A percentile compares a stretch with the other conserved stretches of the same genome.
These are phyloP conservation scores for Leccinum subgranulosum DNA, from an alignment of 768 basidiomycete species.

Conservation along the genomic window DNA sequence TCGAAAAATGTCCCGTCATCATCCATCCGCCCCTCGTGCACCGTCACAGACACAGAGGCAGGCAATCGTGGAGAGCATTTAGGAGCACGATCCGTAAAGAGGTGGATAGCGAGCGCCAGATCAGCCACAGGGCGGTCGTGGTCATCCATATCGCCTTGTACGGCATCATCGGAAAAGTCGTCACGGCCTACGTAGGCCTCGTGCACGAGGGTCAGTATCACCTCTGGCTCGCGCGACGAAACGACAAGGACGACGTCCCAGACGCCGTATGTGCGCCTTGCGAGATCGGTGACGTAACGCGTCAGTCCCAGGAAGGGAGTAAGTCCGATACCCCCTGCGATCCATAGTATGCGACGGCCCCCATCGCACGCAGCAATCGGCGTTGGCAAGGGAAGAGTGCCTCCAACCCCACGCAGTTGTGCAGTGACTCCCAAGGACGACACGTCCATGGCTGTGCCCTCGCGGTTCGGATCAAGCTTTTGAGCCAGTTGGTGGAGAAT, in stretches of 20 bases:
- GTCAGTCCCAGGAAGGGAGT: slow-evolving; percentile 65
- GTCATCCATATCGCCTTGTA: background rate
- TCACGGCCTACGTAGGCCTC: slow-evolving; percentile 20
- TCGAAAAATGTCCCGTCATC: slow-evolving; percentile 15
- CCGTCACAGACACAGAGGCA: slow-evolving; percentile 6
- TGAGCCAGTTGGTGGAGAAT: slow-evolving; percentile 46
- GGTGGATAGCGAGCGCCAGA: slow-evolving; percentile 15
- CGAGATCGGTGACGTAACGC: slow-evolving; percentile 13
- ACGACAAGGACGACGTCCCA: slow-evolving; percentile 48
- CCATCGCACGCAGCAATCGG: slow-evolving; percentile 24
- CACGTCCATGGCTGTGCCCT: slow-evolving; percentile 7
- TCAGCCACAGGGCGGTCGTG: background rate
- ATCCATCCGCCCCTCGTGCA: slow-evolving; percentile 20
- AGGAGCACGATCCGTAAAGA: slow-evolving; percentile 11
- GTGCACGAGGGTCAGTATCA: slow-evolving; percentile 43
- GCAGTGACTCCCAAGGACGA: slow-evolving; percentile 39
- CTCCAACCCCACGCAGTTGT: slow-evolving; percentile 50
- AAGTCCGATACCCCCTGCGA: slow-evolving; percentile 64
- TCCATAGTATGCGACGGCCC: slow-evolving; percentile 43
- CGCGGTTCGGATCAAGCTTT: slow-evolving; percentile 7
- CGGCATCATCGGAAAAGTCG: background rate
- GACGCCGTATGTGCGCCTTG: slow-evolving; percentile 13
- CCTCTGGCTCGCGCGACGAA: slow-evolving; percentile 52
- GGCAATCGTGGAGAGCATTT: slow-evolving; percentile 4
- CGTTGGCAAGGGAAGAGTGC: slow-evolving; percentile 38